Conservation (phyloP, 2,329 filamentous ascomycete species). For the Magnaporthiopsis rhizophila region DNA sequence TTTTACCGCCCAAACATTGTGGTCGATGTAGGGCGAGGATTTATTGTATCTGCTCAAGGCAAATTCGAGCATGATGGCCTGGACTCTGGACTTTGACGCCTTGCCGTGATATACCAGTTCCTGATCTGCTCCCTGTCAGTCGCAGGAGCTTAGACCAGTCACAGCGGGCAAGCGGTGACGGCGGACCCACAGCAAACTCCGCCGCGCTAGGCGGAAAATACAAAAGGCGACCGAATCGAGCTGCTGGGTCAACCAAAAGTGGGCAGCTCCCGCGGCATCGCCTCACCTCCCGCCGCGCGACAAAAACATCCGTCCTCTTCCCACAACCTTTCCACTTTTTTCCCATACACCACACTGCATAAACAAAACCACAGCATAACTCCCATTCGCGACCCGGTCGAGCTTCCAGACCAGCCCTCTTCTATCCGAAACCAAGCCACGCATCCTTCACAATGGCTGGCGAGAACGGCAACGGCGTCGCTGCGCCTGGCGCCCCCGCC, state of each 20-base stretch:
- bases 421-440: not conserved
- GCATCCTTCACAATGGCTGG: slow-evolving; percentile 30
- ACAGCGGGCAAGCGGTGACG: not conserved
- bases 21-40: not conserved
- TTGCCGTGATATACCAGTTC: too few species aligned
- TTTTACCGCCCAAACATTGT: not conserved
- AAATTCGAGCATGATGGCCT: too few species aligned
- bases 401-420: not conserved
- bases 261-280: not conserved
- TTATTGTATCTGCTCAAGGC: not conserved
- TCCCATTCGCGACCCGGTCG: not conserved
- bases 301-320: slow-evolving; percentile 1
- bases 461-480: slow-evolving; percentile 38
- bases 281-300: not conserved
- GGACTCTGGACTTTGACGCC: too few species aligned
- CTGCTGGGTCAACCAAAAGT: not conserved
- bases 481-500: slow-evolving; percentile 24
- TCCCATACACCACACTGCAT: not conserved
- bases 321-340: not conserved
- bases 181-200: not conserved
- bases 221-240: slow-evolving; percentile 1
- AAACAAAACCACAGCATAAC: not conserved
- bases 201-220: not conserved
- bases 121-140: too few species aligned
- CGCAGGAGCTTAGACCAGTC: not conserved